Conservation (phyloP, 169 alveolate species). For the Plasmodium yoelii region DNA sequence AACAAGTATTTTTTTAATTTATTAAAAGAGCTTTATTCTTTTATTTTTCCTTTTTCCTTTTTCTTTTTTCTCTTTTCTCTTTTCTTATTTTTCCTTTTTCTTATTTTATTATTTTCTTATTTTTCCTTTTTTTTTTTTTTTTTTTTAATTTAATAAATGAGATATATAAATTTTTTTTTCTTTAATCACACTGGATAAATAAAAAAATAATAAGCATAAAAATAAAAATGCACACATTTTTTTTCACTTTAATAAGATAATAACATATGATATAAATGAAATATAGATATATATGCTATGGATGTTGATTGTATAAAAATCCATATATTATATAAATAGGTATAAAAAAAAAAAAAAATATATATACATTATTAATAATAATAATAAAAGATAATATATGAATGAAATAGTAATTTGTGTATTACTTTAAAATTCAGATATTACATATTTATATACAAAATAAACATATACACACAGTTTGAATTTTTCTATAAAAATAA, state of each 20-base stretch:
- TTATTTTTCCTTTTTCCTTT: conserved; percentile 4
- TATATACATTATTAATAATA: background rate
- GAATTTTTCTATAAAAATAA: background rate
- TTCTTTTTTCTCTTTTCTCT: conserved; percentile 26
- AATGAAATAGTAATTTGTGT: background rate
- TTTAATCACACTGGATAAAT: conserved; percentile 1
- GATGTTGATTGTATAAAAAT: too few relatives aligned
- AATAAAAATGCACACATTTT: background rate
- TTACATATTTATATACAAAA: conserved; percentile 22
- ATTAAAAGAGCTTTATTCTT: conserved; percentile 3
- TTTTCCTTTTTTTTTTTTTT: conserved; percentile 11
- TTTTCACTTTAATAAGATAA: background rate
- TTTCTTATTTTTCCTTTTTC: conserved; percentile 14
- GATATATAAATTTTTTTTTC: conserved; percentile 25
- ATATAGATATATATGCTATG: background rate
- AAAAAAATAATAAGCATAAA: conserved; percentile 17
- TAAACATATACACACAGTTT: background rate
- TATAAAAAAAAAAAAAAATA: background rate
- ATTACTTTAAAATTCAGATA: conserved; percentile 23
- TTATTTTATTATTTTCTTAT: conserved; percentile 4
- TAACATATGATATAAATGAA: background rate
- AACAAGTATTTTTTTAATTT: background rate
- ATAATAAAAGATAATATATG: background rate
- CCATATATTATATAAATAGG: background rate
- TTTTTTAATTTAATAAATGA: conserved; percentile 3